These are phyloP conservation scores for Starmerella bombicola DNA, from an alignment of 805 yeast genomes.

Conservation along the genomic window DNA sequence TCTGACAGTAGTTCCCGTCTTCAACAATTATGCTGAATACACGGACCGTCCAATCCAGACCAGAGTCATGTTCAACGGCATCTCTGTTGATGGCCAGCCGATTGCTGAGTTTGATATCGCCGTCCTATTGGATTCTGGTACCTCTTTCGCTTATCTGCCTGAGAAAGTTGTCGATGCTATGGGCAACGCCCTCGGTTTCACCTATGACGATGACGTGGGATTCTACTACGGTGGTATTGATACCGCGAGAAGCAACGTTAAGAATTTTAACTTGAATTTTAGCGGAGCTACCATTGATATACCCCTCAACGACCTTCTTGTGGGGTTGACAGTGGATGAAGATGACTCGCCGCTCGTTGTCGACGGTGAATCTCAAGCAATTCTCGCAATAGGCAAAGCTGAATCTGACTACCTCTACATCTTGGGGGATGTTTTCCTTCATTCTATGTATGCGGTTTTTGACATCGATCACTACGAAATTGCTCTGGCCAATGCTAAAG, in stretches of 20 bases:
- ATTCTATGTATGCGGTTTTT: slow-evolving; percentile 59
- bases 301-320: slow-evolving; percentile 17
- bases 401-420: slow-evolving; percentile 29
- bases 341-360: slow-evolving; percentile 23
- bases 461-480: slow-evolving; percentile 48
- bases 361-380: slow-evolving; percentile 25
- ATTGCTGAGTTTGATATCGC: slow-evolving; percentile 26
- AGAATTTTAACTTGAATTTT: slow-evolving; percentile 29
- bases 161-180: slow-evolving; percentile 21
- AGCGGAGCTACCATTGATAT: slow-evolving; percentile 22
- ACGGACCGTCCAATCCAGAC: slow-evolving; percentile 18
- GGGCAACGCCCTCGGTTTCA: slow-evolving; percentile 31
- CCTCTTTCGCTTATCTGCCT: slow-evolving; percentile 43
- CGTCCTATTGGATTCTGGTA: slow-evolving; percentile 47
- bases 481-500: slow-evolving; percentile 42
- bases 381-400: slow-evolving; percentile 24
- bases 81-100: slow-evolving; percentile 1
- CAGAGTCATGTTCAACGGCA: slow-evolving; percentile 17
- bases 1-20: slow-evolving; percentile 28
- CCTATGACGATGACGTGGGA: slow-evolving; percentile 32
- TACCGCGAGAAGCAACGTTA: slow-evolving; percentile 21
- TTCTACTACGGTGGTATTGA: slow-evolving; percentile 25
- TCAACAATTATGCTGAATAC: slow-evolving; percentile 17
- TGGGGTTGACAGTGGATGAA: slow-evolving; percentile 12
- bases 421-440: slow-evolving; percentile 55